Percentiles rank a stretch among this genome's conserved stretches.
phyloP scores from a whole-genome alignment of 2,329 filamentous ascomycete species.

The Trichoderma koningiopsis region DNA sequence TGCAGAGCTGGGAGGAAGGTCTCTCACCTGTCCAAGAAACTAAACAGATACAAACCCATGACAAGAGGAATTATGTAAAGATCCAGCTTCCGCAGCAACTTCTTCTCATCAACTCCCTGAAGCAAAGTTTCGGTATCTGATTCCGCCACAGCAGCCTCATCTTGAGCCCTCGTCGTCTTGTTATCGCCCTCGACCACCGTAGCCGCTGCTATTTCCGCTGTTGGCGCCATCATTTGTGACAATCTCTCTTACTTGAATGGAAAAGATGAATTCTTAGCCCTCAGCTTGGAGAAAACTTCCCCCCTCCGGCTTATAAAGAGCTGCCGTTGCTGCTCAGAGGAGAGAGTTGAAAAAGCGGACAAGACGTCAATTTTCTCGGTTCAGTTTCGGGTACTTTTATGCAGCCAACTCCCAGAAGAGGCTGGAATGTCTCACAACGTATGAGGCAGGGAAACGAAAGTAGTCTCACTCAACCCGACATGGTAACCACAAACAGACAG shows the following conservation, averaged over 20 bases:
- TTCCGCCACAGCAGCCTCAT: not conserved
- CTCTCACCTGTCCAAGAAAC: slow-evolving; percentile 68
- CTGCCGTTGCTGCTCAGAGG: not conserved
- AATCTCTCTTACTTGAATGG: not conserved
- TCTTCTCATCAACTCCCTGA: slow-evolving; percentile 46
- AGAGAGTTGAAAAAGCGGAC: not conserved
- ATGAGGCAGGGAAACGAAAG: not conserved
- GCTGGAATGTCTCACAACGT: slow-evolving; percentile 5
- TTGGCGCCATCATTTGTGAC: not conserved
- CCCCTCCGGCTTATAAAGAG: not conserved
- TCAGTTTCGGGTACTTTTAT: not conserved
- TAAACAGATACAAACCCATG: slow-evolving; percentile 72
- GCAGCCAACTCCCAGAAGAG: not conserved
- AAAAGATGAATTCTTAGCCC: too few species aligned
- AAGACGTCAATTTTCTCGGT: not conserved
- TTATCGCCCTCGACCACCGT: not conserved
- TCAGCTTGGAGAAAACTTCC: not conserved
- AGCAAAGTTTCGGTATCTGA: slow-evolving; percentile 2
- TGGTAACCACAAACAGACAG: not conserved
- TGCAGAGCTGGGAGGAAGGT: not conserved
- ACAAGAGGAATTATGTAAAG: slow-evolving; percentile 64
- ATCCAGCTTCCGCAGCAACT: slow-evolving; percentile 67
- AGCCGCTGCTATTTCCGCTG: not conserved
- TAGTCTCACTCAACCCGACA: slow-evolving; percentile 12
- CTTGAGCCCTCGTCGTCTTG: not conserved